phyloP scores from a whole-genome alignment of 805 yeast species.

The Danielia oregonensis region DNA sequence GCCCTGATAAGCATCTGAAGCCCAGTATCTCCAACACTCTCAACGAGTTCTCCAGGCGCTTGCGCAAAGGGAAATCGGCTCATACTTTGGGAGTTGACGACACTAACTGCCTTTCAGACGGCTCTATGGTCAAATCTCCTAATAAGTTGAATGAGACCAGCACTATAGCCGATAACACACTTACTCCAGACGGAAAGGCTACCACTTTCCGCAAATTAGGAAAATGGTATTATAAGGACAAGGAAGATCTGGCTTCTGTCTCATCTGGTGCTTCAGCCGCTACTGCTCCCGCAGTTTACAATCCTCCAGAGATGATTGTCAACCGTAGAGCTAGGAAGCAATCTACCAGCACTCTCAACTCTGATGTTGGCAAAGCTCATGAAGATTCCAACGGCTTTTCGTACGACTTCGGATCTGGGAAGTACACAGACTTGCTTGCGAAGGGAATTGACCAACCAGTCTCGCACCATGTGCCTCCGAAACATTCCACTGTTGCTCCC shows the following conservation, averaged over 20 bases:
- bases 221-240: constrained; percentile 60
- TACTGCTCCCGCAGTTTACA: constrained; percentile 17
- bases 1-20: not conserved
- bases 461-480: no score
- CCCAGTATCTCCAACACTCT: constrained; percentile 9
- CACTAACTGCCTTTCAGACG: constrained; percentile 25
- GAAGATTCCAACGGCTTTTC: constrained; percentile 4
- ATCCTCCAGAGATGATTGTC: constrained; percentile 67
- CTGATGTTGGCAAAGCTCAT: constrained; percentile 9
- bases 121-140: constrained; percentile 17
- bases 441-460: constrained; percentile 10
- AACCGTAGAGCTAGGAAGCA: constrained; percentile 42
- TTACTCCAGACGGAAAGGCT: constrained; percentile 14
- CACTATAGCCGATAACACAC: not conserved
- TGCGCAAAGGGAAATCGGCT: constrained; percentile 17
- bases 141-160: constrained; percentile 1
- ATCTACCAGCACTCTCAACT: constrained; percentile 11
- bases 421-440: constrained; percentile 4
- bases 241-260: constrained; percentile 4
- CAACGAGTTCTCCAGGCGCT: constrained; percentile 14
- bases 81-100: constrained; percentile 23
- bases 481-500: not conserved
- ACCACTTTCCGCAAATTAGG: constrained; percentile 56
- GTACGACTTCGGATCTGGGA: constrained; percentile 15
- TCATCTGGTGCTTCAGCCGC: not conserved